Evolutionary conservation across 106 monocot genomes (phyloP).

Genomic region (Phalaenopsis aphrodite): DNA sequence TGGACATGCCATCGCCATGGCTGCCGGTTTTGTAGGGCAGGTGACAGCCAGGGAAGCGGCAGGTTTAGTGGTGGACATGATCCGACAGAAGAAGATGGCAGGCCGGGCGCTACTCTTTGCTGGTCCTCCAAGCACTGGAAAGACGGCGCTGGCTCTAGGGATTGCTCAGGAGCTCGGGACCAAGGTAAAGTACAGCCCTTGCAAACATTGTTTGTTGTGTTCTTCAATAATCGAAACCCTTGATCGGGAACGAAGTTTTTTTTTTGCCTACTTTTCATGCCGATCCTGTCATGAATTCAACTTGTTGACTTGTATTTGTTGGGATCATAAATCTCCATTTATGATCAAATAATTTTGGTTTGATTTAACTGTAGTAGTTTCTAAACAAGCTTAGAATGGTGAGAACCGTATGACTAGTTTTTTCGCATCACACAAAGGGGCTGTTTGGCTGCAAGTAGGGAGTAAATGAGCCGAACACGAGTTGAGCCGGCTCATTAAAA

Average conservation of each 20-base stretch:
- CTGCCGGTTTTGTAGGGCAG: slow-evolving; percentile 96
- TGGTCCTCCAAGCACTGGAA: slow-evolving; percentile 91
- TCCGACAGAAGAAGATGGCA: slow-evolving; percentile 98
- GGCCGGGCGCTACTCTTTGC: slow-evolving; percentile 81
- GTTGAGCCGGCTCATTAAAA: too few species aligned
- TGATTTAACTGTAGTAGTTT: neutral
- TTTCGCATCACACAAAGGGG: too few species aligned
- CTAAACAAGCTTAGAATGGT: too few species aligned
- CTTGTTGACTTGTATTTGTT: neutral
- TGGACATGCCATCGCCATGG: slow-evolving; percentile 62
- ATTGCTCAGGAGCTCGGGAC: slow-evolving; percentile 91
- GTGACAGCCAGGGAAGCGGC: slow-evolving; percentile 73
- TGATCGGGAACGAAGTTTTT: neutral
- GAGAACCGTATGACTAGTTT: too few species aligned
- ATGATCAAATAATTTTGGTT: neutral
- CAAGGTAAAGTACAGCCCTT: slow-evolving; percentile 43
- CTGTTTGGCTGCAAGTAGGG: too few species aligned
- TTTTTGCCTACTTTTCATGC: neutral
- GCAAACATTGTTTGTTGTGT: neutral
- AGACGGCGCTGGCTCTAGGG: slow-evolving; percentile 95
- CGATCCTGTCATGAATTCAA: neutral
- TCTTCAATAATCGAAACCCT: neutral
- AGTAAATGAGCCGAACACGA: too few species aligned
- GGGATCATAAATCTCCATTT: neutral
- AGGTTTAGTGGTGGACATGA: slow-evolving; percentile 96